Base-by-base conservation (phyloP, 306 rosid genomes). In the Geum urbanum region DNA sequence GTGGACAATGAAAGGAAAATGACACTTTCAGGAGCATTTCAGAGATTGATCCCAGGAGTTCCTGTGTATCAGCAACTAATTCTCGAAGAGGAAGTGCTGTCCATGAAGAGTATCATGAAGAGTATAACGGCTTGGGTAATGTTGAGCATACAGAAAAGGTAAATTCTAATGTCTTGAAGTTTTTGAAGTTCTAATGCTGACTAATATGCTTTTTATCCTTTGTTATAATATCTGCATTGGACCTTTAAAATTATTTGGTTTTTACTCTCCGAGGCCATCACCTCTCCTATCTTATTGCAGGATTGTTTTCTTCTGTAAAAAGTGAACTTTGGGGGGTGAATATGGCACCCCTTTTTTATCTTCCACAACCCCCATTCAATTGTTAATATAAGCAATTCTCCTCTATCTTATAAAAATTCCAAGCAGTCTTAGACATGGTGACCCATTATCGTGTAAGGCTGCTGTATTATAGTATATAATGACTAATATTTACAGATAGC, bases 61-160 rank as follows among this genome's bases (percentile, higher is more conserved):
- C 69, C 20, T 65, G 52, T 66, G 67, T 78, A 76, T 75, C 79
- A 24, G 54, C 76, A 53, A 72, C 61, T 72, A 74, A 79, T n/a
- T 70, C 56, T 14, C 44, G 67, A 72, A 75, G 74, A 81, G 79
- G 79, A 63, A 77, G 80, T 64, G 37, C 22, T 74, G 60, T 52
- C 18, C 75, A 8, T 7, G 76, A 75, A 52, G 66, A 75, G 56
- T 68, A 6, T n/a, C n/a, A n/a, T n/a, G n/a, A n/a, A n/a, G 37
- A 32, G 16, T 1, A 52, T 49, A 81, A 82, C 52, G 64, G 71
- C 54, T 53, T 41, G 24, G 78, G 51, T 70, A 69, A 72, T 57
- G 19, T 73, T 71, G 79, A 63, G n/a, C 74, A 77, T 72, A 74
- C 65, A 52, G 71, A 35, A 62, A 75, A 77, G 92, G 97, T 84